A percentile compares a stretch with the other conserved stretches of the same genome.
Evolutionary conservation across 768 basidiomycete genomes (phyloP).

Genomic region (Lactarius evosmus): DNA sequence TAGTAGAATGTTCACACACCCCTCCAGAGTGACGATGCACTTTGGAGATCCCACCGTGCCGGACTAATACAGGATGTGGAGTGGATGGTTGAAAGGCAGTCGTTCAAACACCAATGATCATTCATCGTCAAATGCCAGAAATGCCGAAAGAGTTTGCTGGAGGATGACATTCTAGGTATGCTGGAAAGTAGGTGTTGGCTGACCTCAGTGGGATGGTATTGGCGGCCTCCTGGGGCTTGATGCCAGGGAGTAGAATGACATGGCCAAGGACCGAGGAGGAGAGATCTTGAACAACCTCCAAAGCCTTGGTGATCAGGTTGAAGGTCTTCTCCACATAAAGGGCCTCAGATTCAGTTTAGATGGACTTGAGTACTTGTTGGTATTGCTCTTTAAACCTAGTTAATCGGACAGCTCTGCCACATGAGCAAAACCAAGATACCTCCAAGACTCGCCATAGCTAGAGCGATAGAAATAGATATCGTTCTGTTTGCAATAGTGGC

Average conservation of each 20-base stretch:
- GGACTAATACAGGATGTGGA: slow-evolving; percentile 81
- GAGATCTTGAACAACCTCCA: no score
- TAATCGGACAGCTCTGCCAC: background rate
- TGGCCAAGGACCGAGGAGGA: no score
- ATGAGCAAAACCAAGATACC: slow-evolving; percentile 46
- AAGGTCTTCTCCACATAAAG: no score
- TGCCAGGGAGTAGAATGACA: slow-evolving; percentile 57
- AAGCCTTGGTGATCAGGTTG: no score
- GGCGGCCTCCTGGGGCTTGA: slow-evolving; percentile 36
- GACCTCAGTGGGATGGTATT: slow-evolving; percentile 32
- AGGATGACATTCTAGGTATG: no score
- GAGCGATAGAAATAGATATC: no score
- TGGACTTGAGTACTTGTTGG: slow-evolving; percentile 61
- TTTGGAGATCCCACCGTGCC: slow-evolving; percentile 86
- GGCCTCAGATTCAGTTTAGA: slow-evolving; percentile 66
- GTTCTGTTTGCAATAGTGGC: no score
- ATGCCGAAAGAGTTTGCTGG: slow-evolving; percentile 46
- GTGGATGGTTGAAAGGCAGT: slow-evolving; percentile 71
- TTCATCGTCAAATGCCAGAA: slow-evolving; percentile 49
- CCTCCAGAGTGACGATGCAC: slow-evolving; percentile 80
- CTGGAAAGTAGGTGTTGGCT: slow-evolving; percentile 17
- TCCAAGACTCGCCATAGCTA: slow-evolving; percentile 59
- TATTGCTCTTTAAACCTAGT: slow-evolving; percentile 47
- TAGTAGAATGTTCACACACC: slow-evolving; percentile 38
- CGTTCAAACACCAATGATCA: slow-evolving; percentile 63